Evolutionary conservation across 176 grass and related monocot species (phyloP).

Genomic region (Microstegium vimineum): DNA sequence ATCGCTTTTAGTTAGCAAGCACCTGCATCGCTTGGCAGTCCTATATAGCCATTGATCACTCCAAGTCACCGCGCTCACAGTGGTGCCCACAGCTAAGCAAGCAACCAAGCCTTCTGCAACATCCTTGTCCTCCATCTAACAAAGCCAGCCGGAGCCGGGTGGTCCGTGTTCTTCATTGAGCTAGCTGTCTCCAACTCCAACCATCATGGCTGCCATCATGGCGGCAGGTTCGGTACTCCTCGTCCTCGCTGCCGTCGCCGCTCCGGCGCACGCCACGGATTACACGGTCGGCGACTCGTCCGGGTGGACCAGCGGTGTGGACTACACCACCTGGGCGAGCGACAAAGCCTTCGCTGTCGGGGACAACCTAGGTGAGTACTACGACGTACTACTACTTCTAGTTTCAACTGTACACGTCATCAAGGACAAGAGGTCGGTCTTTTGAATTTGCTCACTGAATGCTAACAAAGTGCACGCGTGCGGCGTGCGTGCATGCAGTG

Average conservation of each 20-base stretch:
- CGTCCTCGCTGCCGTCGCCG: conserved; percentile 26
- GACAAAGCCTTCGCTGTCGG: conserved; percentile 64
- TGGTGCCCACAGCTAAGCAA: not conserved
- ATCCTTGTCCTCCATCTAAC: not conserved
- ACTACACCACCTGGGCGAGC: conserved; percentile 65
- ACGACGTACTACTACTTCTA: too few species aligned
- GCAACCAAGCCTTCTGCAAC: not conserved
- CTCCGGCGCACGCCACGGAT: conserved; percentile 52
- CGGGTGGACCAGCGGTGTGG: conserved; percentile 65
- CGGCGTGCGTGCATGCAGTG: conserved; percentile 24
- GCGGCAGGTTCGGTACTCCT: conserved; percentile 31
- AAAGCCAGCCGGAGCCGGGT: not conserved
- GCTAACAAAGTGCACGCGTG: not conserved
- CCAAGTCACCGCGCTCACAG: not conserved
- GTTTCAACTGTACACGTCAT: not conserved
- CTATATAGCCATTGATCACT: conserved; percentile 9
- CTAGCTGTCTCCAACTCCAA: not conserved
- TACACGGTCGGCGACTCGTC: conserved; percentile 71
- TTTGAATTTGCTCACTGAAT: too few species aligned
- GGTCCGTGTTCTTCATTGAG: not conserved
- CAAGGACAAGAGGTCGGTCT: too few species aligned
- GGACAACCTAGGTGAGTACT: conserved; percentile 50
- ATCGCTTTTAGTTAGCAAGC: conserved; percentile 13
- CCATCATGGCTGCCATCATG: conserved; percentile 36
- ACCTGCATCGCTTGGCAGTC: not conserved